A percentile compares a stretch with the other conserved stretches of the same genome.
These are phyloP conservation scores for Mucor plumbeus DNA, from an alignment of 371 early-diverging fungal genomes.

Conservation along the genomic window DNA sequence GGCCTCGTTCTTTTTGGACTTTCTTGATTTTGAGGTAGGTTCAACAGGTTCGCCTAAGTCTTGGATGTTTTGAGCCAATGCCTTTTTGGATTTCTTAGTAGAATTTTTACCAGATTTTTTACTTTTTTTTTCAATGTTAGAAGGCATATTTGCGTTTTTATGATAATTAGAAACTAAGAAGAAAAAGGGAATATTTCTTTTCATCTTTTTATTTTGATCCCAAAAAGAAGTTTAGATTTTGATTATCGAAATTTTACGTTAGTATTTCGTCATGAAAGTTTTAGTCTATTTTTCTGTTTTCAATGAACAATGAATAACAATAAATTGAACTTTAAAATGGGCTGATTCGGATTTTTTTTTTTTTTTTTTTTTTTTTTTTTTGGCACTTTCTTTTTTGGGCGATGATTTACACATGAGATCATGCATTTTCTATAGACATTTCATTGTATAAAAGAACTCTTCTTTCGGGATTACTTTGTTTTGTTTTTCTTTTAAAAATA, in stretches of 20 bases:
- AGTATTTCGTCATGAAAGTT: not conserved
- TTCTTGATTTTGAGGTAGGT: not conserved
- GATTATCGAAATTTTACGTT: slow-evolving; percentile 7
- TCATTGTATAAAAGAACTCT: slow-evolving; percentile 1
- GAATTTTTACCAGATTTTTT: not conserved
- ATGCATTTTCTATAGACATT: not conserved
- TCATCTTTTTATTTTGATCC: not conserved
- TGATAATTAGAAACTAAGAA: not conserved
- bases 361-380: too few relatives aligned
- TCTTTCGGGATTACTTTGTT: slow-evolving; percentile 2
- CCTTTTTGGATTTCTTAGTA: not conserved
- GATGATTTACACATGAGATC: slow-evolving; percentile 25
- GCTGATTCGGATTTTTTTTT: too few relatives aligned
- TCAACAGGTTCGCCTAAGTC: not conserved
- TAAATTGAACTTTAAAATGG: slow-evolving; percentile 6
- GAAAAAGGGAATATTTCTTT: slow-evolving; percentile 9
- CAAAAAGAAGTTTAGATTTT: not conserved
- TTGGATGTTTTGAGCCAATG: not conserved
- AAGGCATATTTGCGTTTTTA: slow-evolving; percentile 9
- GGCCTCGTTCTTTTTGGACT: not conserved
- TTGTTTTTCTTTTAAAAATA: not conserved
- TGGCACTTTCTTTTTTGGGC: not conserved
- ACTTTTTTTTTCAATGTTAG: not conserved
- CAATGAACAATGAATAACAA: not conserved
- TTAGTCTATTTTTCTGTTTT: not conserved